Conservation (phyloP, 176 grass and related monocot species). For the Microstegium vimineum region DNA sequence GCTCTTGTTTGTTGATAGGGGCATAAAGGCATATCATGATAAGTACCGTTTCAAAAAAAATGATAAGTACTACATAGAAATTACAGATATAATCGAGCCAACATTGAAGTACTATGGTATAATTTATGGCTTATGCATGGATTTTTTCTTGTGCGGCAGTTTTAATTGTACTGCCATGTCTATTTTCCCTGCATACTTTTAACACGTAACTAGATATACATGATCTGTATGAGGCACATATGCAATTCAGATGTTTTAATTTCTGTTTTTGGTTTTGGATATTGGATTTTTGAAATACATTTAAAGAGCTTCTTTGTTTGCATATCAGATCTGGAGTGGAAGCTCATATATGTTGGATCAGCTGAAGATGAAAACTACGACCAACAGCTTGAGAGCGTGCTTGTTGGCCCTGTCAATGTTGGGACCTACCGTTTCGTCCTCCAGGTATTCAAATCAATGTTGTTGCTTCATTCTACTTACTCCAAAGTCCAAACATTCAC, state of each 20-base stretch:
- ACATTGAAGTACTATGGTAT: neutral
- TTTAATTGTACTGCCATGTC: neutral
- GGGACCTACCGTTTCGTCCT: conserved; percentile 95
- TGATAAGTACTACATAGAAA: neutral
- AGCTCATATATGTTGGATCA: conserved; percentile 94
- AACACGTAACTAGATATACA: neutral
- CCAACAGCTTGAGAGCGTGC: conserved; percentile 89
- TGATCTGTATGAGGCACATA: neutral
- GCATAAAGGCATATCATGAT: neutral
- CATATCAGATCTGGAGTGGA: conserved; percentile 83
- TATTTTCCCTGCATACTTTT: neutral
- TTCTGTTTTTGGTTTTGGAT: neutral
- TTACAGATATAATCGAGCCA: neutral
- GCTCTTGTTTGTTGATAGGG: neutral
- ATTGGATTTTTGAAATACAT: neutral
- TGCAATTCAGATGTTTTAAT: neutral
- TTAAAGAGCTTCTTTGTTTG: neutral
- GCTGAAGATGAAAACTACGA: conserved; percentile 98
- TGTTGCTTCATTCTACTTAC: no score
- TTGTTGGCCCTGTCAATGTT: conserved; percentile 96
- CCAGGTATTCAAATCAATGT: conserved; percentile 44
- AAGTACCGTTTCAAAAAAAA: no score
- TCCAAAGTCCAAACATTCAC: neutral
- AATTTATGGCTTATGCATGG: neutral
- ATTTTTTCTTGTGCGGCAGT: neutral